Evolutionary conservation across 495 filamentous ascomycete genomes (phyloP), one percentile per base, ranked within the genome.

Genomic region (Penicillium arizonense): DNA sequence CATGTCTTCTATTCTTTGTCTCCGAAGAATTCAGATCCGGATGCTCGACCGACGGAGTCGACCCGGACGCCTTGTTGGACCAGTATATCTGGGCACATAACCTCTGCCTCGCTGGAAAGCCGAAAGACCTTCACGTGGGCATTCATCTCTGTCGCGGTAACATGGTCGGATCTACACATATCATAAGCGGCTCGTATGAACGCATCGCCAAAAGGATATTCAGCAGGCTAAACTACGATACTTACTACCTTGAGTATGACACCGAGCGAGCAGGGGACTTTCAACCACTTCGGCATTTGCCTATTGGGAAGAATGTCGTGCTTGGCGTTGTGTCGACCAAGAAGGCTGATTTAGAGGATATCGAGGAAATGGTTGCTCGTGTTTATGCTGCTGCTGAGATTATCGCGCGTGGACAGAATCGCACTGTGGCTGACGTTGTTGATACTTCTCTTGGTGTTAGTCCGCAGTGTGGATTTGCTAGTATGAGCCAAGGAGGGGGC

Each of bases 381-480:
- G 64, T 87, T 28, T 64, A 78, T 13, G 72, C 80, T 62, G 83
- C 82, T 4, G 83, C 79, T 8, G 67, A 72, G 18, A 76, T 77
- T 52, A 78, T 83, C 55, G 77, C 80, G 4, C 53, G 72, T 20
- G 82, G 81, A 3, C 57, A 62, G 18, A 64, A 62, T 18, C 44
- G 63, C 24, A 63, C 57, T 13, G 58, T 56, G 12, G 67, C 70
- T 33, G 71, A 74, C 24, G 72, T 72, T 0, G 62, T 86, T 32
- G 73, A 82, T 44, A 38, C 46, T n/a, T 73, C 77, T 56, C 63
- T 85, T 35, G 83, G 82, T 53, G 72, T 85, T 37, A 82, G 78
- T 59, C 83, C 84, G 47, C 83, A 87, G 64, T 87, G 83, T 63
- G 83, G 83, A 8, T 85, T 85, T 66, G 80, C 81, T 53, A 82